phyloP scores from a whole-genome alignment of 257 asterid genomes.

The Thymus quinquecostatus region DNA sequence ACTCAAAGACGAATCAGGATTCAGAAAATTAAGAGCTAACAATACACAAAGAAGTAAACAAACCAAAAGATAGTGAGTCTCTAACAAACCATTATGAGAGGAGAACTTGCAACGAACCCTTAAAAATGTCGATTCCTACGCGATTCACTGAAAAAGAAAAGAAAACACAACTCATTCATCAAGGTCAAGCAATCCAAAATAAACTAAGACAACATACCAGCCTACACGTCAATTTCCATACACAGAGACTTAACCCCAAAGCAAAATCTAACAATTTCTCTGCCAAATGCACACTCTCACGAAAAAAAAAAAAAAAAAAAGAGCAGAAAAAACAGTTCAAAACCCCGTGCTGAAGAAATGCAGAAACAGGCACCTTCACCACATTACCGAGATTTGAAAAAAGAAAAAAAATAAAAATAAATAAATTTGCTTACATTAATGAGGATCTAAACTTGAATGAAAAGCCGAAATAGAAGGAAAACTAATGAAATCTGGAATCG shows the following conservation, averaged over 20 bases:
- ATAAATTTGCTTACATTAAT: no score
- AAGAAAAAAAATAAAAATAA: neutral
- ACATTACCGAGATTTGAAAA: neutral
- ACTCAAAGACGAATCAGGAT: neutral
- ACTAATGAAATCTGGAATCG: neutral
- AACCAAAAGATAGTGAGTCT: neutral
- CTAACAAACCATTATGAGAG: conserved; percentile 43
- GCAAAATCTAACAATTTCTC: neutral
- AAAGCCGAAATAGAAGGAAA: neutral
- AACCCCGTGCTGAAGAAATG: neutral
- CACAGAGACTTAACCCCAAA: neutral
- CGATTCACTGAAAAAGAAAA: conserved; percentile 23
- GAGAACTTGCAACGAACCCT: conserved; percentile 16
- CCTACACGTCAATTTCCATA: neutral
- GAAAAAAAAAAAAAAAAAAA: neutral
- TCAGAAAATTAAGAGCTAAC: conserved; percentile 5
- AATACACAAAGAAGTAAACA: conserved; percentile 3
- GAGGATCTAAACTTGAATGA: neutral
- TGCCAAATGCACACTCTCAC: neutral
- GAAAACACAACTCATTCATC: neutral
- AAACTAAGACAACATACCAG: neutral
- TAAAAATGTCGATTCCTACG: neutral
- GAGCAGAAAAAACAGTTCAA: neutral
- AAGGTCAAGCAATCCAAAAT: neutral
- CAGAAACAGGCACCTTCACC: neutral